Percentiles rank a stretch among this genome's conserved stretches.
Evolutionary conservation across 2,329 filamentous ascomycete genomes (phyloP).

Genomic region (Talaromyces pinophilus): DNA sequence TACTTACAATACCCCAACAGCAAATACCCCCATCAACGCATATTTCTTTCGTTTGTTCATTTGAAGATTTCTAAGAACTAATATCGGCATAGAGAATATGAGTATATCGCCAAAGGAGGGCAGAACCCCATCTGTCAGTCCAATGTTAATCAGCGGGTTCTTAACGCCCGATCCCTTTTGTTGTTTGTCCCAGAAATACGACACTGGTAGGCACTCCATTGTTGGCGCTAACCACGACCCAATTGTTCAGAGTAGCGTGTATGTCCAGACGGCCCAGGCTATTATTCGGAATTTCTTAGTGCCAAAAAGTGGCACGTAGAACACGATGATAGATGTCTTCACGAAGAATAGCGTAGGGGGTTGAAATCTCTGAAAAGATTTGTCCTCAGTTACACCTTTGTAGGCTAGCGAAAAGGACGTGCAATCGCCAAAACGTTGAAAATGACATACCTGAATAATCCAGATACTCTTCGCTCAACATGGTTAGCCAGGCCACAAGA

Average conservation of each 20-base stretch:
- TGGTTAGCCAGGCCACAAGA: too few species aligned
- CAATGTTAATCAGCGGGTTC: background rate
- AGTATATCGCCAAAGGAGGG: background rate
- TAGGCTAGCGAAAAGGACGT: too few species aligned
- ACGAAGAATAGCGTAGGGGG: background rate
- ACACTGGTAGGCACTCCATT: background rate
- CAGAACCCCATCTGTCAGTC: background rate
- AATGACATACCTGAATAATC: too few species aligned
- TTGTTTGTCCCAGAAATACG: background rate
- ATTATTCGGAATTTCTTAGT: background rate
- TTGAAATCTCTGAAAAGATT: background rate
- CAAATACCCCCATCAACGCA: background rate
- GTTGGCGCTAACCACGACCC: background rate
- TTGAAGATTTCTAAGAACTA: background rate
- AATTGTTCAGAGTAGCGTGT: background rate
- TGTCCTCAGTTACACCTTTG: too few species aligned
- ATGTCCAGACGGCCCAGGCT: background rate
- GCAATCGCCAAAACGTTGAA: too few species aligned
- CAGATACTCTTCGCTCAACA: too few species aligned
- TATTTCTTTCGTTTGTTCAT: background rate
- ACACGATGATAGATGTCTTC: background rate
- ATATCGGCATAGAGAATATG: constrained; percentile 5
- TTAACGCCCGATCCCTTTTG: background rate
- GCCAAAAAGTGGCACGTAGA: background rate
- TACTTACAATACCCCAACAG: background rate